Evolutionary conservation across 1,284 basidiomycete species (phyloP), one percentile per base, ranked within the genome.

Genomic region (Rhizoctonia solani): DNA sequence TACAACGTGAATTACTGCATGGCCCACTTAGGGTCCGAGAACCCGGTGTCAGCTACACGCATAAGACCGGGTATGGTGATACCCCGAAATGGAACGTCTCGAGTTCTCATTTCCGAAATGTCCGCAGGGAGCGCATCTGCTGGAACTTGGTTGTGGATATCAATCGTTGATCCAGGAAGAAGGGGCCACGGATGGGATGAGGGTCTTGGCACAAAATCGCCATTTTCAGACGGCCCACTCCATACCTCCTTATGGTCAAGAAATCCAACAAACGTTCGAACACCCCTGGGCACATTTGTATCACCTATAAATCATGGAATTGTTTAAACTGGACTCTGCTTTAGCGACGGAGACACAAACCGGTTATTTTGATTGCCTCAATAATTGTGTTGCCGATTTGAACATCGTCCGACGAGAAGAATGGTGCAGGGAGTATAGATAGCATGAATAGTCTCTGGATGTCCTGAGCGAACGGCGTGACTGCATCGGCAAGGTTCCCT

Each of bases 301-400:
- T 63, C 59, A 11, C 59, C 59, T 63, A 27, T 46, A 2, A 30
- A 14, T 14, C 39, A 44, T 14, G 9, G 16, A 2, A 4, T 19
- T 47, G 16, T 23, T 19, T 21, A 37, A 4, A 27, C 29, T 19
- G 5, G n/a, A 11, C 8, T 6, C 9, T 19, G 11, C 19, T 14
- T 2, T 6, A 61, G 46, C 13, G 27, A 9, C 5, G 8, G 21
- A 19, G 27, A 37, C 19, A 52, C 59, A 13, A 50, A 52, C 59
- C 59, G n/a, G 59, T 63, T n/a, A 63, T 42, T 41, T 63, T 63
- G 19, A 63, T 63, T 19, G 59, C 59, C 19, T 63, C 59, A 21
- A 63, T 52, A 4, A 63, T 52, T n/a, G 44, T 52, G 9, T 41
- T 47, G 32, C 59, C 59, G 27, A 63, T 49, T 19, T 34, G 46